Percentiles rank a stretch among this genome's conserved stretches.
Evolutionary conservation across 2,329 filamentous ascomycete species (phyloP).

Genomic region (Arachnomyces sp.): DNA sequence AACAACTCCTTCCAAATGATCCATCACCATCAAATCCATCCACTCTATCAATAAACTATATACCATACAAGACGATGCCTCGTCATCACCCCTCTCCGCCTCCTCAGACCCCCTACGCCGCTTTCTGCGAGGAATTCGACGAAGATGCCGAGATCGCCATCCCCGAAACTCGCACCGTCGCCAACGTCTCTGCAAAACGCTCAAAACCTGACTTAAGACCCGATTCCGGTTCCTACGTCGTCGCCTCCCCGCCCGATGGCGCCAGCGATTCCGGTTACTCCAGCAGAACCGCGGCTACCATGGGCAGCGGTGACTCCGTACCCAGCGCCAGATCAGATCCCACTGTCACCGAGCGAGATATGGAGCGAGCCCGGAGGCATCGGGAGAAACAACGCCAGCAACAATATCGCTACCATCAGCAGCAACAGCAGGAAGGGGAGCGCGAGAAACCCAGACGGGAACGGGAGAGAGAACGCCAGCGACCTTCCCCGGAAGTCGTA

Average conservation of each 20-base stretch:
- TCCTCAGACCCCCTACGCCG: slow-evolving; percentile 29
- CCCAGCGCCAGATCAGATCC: slow-evolving; percentile 35
- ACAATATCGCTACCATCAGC: slow-evolving; percentile 19
- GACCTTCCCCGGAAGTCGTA: slow-evolving; percentile 25
- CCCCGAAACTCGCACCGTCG: slow-evolving; percentile 41
- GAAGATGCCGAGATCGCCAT: slow-evolving; percentile 35
- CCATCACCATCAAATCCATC: too few species aligned
- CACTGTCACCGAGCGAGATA: slow-evolving; percentile 17
- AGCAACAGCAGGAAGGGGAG: slow-evolving; percentile 26
- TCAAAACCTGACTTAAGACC: slow-evolving; percentile 35
- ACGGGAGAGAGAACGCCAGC: slow-evolving; percentile 16
- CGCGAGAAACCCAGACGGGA: slow-evolving; percentile 16
- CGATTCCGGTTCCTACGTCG: slow-evolving; percentile 21
- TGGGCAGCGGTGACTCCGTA: slow-evolving; percentile 43
- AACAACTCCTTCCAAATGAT: too few species aligned
- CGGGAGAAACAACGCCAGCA: slow-evolving; percentile 1
- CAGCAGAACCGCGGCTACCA: slow-evolving; percentile 47
- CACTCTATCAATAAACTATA: too few species aligned
- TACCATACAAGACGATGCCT: slow-evolving; percentile 6
- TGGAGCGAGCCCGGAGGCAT: slow-evolving; percentile 13
- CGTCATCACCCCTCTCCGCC: slow-evolving; percentile 24
- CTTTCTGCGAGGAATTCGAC: slow-evolving; percentile 42
- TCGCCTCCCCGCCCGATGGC: slow-evolving; percentile 31
- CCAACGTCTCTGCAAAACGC: slow-evolving; percentile 44
- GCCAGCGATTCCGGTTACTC: slow-evolving; percentile 56